phyloP scores from a whole-genome alignment of 306 rosid species.

The Hippophae gyantsensis region DNA sequence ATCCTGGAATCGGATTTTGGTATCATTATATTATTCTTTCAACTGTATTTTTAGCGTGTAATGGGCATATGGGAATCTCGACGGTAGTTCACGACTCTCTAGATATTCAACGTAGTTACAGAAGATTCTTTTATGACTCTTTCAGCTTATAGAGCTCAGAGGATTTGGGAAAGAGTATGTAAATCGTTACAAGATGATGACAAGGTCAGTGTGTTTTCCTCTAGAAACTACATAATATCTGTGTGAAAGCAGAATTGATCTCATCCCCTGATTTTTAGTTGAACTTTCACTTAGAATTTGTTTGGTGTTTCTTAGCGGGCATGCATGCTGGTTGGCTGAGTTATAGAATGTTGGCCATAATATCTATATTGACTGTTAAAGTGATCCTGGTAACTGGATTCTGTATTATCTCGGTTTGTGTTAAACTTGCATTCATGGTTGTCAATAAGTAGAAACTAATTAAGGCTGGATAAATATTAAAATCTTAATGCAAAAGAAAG shows the following conservation, averaged over 20 bases:
- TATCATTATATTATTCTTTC: too few relatives aligned
- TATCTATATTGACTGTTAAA: too few relatives aligned
- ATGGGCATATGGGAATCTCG: too few relatives aligned
- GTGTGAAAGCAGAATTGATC: neutral
- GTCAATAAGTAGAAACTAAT: neutral
- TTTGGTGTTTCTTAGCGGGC: neutral
- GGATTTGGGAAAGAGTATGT: constrained; percentile 88
- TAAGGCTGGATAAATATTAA: neutral
- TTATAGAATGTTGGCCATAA: too few relatives aligned
- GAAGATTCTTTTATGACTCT: constrained; percentile 18
- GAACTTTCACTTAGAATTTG: neutral
- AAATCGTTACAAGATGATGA: constrained; percentile 89
- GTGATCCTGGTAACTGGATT: too few relatives aligned
- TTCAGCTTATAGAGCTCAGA: constrained; percentile 85
- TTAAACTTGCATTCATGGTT: too few relatives aligned
- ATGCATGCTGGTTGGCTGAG: too few relatives aligned
- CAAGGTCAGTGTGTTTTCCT: constrained; percentile 37
- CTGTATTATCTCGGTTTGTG: too few relatives aligned
- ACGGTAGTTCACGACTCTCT: constrained; percentile 17
- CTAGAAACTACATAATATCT: neutral
- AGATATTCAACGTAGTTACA: constrained; percentile 13
- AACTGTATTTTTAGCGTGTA: too few relatives aligned
- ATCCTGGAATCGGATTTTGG: neutral
- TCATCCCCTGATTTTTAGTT: neutral
- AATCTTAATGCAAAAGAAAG: neutral